Conservation (phyloP, 1,284 basidiomycete species). For the Ustilago shanxiensis region DNA sequence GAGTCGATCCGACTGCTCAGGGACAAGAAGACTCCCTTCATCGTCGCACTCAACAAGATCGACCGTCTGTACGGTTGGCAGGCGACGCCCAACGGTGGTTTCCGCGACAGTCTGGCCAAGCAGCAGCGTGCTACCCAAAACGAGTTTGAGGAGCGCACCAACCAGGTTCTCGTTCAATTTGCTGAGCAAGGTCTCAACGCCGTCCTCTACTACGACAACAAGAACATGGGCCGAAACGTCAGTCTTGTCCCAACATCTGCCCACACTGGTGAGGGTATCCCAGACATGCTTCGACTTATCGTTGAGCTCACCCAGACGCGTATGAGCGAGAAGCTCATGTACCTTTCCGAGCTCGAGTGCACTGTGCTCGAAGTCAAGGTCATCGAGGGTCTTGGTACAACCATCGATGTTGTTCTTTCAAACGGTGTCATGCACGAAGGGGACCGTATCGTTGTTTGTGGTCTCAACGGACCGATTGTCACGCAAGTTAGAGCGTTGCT, state of each 20-base stretch:
- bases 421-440: conserved; percentile 94
- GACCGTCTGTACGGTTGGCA: conserved; percentile 98
- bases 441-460: conserved; percentile 95
- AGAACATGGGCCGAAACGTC: conserved; percentile 91
- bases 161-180: conserved; percentile 90
- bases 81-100: conserved; percentile 88
- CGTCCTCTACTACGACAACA: conserved; percentile 97
- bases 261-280: conserved; percentile 96
- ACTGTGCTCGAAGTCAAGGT: conserved; percentile 99
- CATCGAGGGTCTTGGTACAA: conserved; percentile 96
- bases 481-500: conserved; percentile 93
- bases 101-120: conserved; percentile 90
- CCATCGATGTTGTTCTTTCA: conserved; percentile 95
- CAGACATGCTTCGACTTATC: conserved; percentile 99
- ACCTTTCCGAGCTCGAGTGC: conserved; percentile 96
- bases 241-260: conserved; percentile 98
- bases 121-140: conserved; percentile 85
- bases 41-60: conserved; percentile 99
- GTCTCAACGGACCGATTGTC: conserved; percentile 96
- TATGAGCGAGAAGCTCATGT: conserved; percentile 98
- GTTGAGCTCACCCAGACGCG: conserved; percentile 97
- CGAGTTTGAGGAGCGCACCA: conserved; percentile 90
- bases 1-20: conserved; percentile 93
- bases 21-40: conserved; percentile 97
- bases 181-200: conserved; percentile 98